Evolutionary conservation across 345 rosid genomes (phyloP), one percentile per base, ranked within the genome.

Genomic region (Clausena lansium): DNA sequence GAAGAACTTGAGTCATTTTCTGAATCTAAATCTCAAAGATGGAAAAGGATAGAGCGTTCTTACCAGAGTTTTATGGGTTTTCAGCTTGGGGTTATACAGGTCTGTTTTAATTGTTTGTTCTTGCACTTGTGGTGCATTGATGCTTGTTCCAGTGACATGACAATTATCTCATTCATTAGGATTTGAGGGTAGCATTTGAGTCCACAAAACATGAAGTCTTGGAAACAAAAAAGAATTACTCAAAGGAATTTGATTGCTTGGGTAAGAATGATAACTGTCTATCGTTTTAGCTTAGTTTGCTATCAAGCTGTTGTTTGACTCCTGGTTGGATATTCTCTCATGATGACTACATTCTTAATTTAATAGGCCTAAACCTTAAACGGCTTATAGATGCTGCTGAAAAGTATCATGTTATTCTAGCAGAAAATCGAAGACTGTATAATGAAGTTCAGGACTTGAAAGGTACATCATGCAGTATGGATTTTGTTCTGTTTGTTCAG

Each of bases 371-470:
- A 76, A 94, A 89, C 87, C 93, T 96, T 78, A 91, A 87, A 86
- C 93, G 91, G 80, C 82, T 96, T 70, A 87, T 82, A 67, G 92
- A 94, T 81, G 98, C 97, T 82, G 95, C 99, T 2, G 88, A 88
- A 82, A 92, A 88, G 81, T 96, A 96, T 77, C 97, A 91, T 83
- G 71, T 79, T 4, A 91, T 91, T 72, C 94, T 94, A 76, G 88
- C 87, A 59, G 99, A 96, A 88, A 96, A 96, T 76, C 84, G 98
- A 75, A 93, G 78, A 81, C 74, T 96, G 82, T 96, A 92, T 84
- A 94, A 94, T 76, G 99, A 94, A 86, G 90, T 96, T 83, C 99
- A 94, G 72, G 98, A 96, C 78, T 75, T 96, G 87, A 96, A 96
- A 91, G 99, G 99, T 96, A 86, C 39, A 78, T 67, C n/a, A 71